Evolutionary conservation across 2,329 filamentous ascomycete species (phyloP), one percentile per base, ranked within the genome.

Genomic region (Aspergillus melleus): DNA sequence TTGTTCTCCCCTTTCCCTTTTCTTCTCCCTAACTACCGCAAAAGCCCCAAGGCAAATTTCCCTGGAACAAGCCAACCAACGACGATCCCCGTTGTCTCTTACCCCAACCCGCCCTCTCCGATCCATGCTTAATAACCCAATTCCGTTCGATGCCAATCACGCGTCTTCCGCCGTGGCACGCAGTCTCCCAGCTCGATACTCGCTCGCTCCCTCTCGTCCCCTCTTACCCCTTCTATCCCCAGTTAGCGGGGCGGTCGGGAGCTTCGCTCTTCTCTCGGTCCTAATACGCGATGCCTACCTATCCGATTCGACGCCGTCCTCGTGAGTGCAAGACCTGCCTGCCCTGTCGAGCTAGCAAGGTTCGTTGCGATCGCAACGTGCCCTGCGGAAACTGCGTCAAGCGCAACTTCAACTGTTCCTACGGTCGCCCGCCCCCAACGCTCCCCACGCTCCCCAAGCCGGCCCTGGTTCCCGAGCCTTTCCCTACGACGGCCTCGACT

Each of bases 281-380:
- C 49, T 42, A 20, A 60, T 49, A 59, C 22, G 58, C 58, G 54
- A 71, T 74, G 72, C 69, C 70, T 59, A 68, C 70, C 14, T 75
- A 74, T 58, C 72, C 73, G 26, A 70, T 75, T 60, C 73, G 73
- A 26, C 73, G 73, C 64, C 65, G 73, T 55, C 73, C 73, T 54
- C 73, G 73, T 59, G 71, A 74, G 64, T 74, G 72, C 64, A 81
- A 82, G 64, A 82, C 81, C 4, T 83, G 81, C 63, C 73, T 78
- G 54, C 71, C 77, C 16, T 84, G 81, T 59, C 80, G 80, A 49
- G 75, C 77, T 22, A 78, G 80, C 53, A 84, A 84, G 73, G 82
- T 82, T 67, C 75, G 80, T 61, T 78, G 76, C 65, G 76, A 78
- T 67, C 75, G 76, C 65, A 74, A 76, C 49, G 62, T 74, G 11